Base-by-base conservation (phyloP, 2,329 filamentous ascomycete genomes). In the Fusarium gaditjirri region DNA sequence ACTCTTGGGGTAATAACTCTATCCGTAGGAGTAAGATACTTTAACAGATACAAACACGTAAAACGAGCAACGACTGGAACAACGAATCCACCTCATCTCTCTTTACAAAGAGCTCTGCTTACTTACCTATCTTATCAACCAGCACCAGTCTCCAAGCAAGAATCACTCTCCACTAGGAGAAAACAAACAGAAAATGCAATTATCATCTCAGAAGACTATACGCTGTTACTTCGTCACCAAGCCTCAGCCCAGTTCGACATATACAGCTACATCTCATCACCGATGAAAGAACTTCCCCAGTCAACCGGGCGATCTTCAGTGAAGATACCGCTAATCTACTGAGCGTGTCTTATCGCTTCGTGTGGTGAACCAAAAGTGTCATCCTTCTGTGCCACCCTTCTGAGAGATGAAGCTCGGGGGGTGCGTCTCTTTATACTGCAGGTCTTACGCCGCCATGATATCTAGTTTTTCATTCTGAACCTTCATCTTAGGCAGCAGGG, bases 161-260 rank as follows among this genome's bases (percentile, higher is more conserved):
- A 25, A 58, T 21, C 27, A 33, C 43, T 39, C 21, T 50, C 35
- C 10, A 50, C 47, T 35, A 10, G 23, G 55, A 50, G 35, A 33
- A 39, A 10, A 39, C 43, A 33, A 25, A 8, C 19, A 49, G 55
- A 50, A 58, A 58, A 27, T 17, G 35, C 27, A 50, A 39, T 50
- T 17, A 61, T 36, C 52, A 62, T 49, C 53, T 62, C 42, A 62
- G 60, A 62, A 35, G 29, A 58, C 35, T 57, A 17, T 59, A 49
- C 6, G 53, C 42, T 59, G 42, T 35, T 49, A 25, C 54, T 49
- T 49, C 42, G 12, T 62, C 43, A 23, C 25, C 53, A 59, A 43
- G 43, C 60, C 36, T 62, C 2, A 25, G 54, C 43, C 16, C 29
- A 29, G 54, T 36, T 29, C 29, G 29, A 60, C 13, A 49, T 36